Base-by-base conservation (phyloP, 139 green algal species). In the Chlorella sp. region DNA sequence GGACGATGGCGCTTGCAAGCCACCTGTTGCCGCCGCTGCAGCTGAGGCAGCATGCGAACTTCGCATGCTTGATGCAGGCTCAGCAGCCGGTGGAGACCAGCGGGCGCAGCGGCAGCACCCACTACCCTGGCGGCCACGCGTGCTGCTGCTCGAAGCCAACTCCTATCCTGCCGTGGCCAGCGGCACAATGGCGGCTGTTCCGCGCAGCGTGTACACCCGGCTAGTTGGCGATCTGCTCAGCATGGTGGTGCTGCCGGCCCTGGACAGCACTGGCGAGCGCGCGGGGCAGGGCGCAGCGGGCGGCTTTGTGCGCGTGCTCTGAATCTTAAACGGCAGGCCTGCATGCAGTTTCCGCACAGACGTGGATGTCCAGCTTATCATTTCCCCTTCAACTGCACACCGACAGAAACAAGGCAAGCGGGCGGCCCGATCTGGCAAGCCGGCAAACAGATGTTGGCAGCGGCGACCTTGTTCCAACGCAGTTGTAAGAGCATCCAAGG, bases 71-170 rank as follows among this genome's bases (percentile, higher is more conserved):
- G n/a, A n/a, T n/a, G n/a, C n/a, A n/a, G 17, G 3, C 28, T 36
- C 26, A 69, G 25, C 63, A 34, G n/a, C 17, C 11, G 25, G 25
- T 4, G 63, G 4, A 34, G 63, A 12, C 21, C 63, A 69, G 63
- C 63, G 36, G 26, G 21, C 28, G 12, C 25, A 69, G 64, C 28
- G 21, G n/a, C 64, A 38, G 28, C 63, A 71, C 18, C n/a, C 1
- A n/a, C 64, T 16, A 34, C 63, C 28, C 13, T n/a, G 34, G 1
- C 28, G 39, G n/a, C 64, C 63, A 4, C 63, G 26, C 3, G 67
- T 73, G 67, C 34, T 73, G 34, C 67, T 73, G 12, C 32, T 73
- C 32, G 67, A 73, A 32, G 67, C 67, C 32, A 73, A 73, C 32
- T 44, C 30, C 67, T 73, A 73, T 32, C 32, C 32, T 1, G 67